Base-by-base conservation (phyloP, 495 filamentous ascomycete species). In the Amorphotheca resinae region DNA sequence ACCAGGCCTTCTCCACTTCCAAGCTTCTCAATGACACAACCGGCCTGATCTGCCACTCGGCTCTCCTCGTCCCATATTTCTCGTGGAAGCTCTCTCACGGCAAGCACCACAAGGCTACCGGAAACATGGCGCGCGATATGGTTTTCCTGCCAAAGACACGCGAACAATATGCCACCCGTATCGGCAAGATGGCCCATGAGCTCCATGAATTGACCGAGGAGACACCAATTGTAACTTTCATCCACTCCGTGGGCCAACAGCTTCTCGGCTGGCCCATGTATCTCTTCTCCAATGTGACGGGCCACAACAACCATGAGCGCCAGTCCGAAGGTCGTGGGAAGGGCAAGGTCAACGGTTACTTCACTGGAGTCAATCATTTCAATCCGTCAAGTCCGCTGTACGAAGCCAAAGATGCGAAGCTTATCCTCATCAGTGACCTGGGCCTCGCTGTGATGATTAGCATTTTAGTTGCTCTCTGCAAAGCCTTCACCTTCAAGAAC, bases 101-200 rank as follows among this genome's bases (percentile, higher is more conserved):
- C 61, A 87, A 88, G 74, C 86, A 93, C 68, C 86, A 93, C 74
- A 88, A 95, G 71, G 86, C 87, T 38, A 98, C 91, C 31, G 91
- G 87, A 47, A 74, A 98, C 72, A 69, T 98, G 53, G 85, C 89
- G 60, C 84, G 87, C 52, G 91, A 98, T 64, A 95, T 95, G 87
- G 91, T 95, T 45, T 95, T 95, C 66, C 70, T 94, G 2, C 91
- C 91, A 26, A 84, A 82, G 68, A 87, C 84, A 44, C 76, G 87
- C 26, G 73, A 85, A 37, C 60, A 79, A 59, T 83, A 80, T 52
- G 83, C 84, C 23, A 73, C 68, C 38, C 76, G 77, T 33, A 49
- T 85, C 45, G 84, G 84, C 53, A 70, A 67, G 47, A 49, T 84
- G 42, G 64, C 73, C 40, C 81, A 94, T 59, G 84, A 95, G 59